Evolutionary conservation across 768 basidiomycete genomes (phyloP).

Genomic region (Boletellus emodensis): DNA sequence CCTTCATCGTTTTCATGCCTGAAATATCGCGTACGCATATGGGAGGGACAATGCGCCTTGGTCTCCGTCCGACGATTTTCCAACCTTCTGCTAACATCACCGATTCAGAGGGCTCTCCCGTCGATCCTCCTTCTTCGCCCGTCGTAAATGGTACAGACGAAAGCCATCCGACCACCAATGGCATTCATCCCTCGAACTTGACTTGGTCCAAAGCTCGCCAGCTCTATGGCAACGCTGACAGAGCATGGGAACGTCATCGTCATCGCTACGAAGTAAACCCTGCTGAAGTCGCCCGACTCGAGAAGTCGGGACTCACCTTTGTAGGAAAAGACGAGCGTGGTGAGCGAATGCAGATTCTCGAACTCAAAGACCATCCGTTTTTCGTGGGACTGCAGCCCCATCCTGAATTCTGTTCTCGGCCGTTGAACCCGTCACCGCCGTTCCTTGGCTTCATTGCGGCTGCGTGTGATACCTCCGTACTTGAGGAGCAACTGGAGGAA

Average conservation of each 20-base stretch:
- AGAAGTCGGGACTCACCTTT: slow-evolving; percentile 69
- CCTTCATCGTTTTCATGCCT: slow-evolving; percentile 95
- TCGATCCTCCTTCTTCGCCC: slow-evolving; percentile 6
- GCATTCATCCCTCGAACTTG: slow-evolving; percentile 41
- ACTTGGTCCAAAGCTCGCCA: slow-evolving; percentile 67
- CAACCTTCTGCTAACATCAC: slow-evolving; percentile 36
- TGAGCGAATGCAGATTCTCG: slow-evolving; percentile 95
- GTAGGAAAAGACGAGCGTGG: slow-evolving; percentile 92
- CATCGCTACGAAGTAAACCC: slow-evolving; percentile 98
- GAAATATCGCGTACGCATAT: slow-evolving; percentile 97
- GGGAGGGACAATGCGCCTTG: slow-evolving; percentile 99
- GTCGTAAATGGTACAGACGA: slow-evolving; percentile 1
- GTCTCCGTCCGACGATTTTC: slow-evolving; percentile 94
- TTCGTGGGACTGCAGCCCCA: slow-evolving; percentile 95
- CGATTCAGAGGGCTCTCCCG: slow-evolving; percentile 12
- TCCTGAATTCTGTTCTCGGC: slow-evolving; percentile 97
- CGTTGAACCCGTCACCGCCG: slow-evolving; percentile 93
- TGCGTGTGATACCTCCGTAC: slow-evolving; percentile 47
- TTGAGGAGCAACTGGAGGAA: slow-evolving; percentile 68
- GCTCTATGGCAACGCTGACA: slow-evolving; percentile 77
- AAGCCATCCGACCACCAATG: slow-evolving; percentile 3
- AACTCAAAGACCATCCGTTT: slow-evolving; percentile 88
- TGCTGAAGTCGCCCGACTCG: slow-evolving; percentile 67
- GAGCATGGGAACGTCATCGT: slow-evolving; percentile 94
- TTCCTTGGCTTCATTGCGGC: slow-evolving; percentile 96